phyloP scores from a whole-genome alignment of 306 rosid species.

The Ormosia emarginata region DNA sequence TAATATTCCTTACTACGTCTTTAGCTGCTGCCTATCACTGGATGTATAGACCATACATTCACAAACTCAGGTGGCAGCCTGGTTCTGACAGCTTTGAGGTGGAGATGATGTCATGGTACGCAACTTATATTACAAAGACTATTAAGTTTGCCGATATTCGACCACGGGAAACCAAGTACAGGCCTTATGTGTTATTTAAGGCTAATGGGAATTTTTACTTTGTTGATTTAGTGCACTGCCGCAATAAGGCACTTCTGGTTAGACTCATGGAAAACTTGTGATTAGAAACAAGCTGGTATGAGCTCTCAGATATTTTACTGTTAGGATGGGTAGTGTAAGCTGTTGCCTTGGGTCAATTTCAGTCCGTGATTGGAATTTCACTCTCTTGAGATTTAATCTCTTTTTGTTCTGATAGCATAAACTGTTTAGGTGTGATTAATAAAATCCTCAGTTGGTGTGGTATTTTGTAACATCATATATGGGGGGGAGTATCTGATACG shows the following conservation, averaged over 20 bases:
- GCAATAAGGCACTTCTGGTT: constrained; percentile 77
- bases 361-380: not conserved
- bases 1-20: constrained; percentile 73
- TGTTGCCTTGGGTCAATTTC: not conserved
- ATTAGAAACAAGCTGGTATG: constrained; percentile 21
- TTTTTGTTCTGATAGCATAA: constrained; percentile 20
- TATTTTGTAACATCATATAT: not conserved
- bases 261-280: constrained; percentile 70
- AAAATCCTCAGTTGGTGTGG: constrained; percentile 9
- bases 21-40: constrained; percentile 72
- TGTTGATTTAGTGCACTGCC: constrained; percentile 74
- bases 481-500: not conserved
- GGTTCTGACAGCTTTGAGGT: constrained; percentile 87
- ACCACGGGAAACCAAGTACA: constrained; percentile 55
- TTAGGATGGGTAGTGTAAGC: not conserved
- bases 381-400: not conserved
- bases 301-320: not conserved
- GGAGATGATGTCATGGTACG: constrained; percentile 83
- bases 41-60: constrained; percentile 83
- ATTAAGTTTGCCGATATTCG: constrained; percentile 76
- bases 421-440: constrained; percentile 5
- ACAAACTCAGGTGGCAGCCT: constrained; percentile 82
- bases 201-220: constrained; percentile 74
- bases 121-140: constrained; percentile 45
- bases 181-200: constrained; percentile 82